A percentile compares a stretch with the other conserved stretches of the same genome.
Conservation (phyloP, 305 asterid species). For the Vinca major region DNA sequence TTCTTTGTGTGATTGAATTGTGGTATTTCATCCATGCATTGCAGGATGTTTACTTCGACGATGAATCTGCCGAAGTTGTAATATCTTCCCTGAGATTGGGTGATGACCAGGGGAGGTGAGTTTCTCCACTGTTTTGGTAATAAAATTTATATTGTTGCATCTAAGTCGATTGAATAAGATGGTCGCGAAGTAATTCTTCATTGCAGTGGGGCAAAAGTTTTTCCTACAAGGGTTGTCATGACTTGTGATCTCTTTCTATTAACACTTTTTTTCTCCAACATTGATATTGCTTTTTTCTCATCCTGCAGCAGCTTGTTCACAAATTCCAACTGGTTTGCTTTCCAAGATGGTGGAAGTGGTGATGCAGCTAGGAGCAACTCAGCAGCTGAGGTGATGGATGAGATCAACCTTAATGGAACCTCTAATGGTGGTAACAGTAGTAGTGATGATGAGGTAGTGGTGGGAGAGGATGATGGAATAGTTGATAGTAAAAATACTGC, state of each 20-base stretch:
- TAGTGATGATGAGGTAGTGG: constrained; percentile 83
- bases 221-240: neutral
- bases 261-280: constrained; percentile 8
- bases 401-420: constrained; percentile 48
- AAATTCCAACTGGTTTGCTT: constrained; percentile 96
- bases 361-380: constrained; percentile 40
- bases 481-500: constrained; percentile 29
- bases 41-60: constrained; percentile 94
- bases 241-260: constrained; percentile 15
- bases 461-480: constrained; percentile 71
- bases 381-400: constrained; percentile 49
- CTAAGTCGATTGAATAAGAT: neutral
- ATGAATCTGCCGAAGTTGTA: constrained; percentile 97
- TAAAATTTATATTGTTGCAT: neutral
- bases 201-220: neutral
- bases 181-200: neutral
- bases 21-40: constrained; percentile 21
- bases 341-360: constrained; percentile 65
- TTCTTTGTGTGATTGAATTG: constrained; percentile 4
- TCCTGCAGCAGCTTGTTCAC: constrained; percentile 76
- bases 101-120: constrained; percentile 95
- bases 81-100: constrained; percentile 92
- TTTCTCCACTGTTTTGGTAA: constrained; percentile 6
- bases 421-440: constrained; percentile 49
- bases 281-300: neutral